Base-by-base conservation (phyloP, 345 rosid species). In the Eutrema japonicum region DNA sequence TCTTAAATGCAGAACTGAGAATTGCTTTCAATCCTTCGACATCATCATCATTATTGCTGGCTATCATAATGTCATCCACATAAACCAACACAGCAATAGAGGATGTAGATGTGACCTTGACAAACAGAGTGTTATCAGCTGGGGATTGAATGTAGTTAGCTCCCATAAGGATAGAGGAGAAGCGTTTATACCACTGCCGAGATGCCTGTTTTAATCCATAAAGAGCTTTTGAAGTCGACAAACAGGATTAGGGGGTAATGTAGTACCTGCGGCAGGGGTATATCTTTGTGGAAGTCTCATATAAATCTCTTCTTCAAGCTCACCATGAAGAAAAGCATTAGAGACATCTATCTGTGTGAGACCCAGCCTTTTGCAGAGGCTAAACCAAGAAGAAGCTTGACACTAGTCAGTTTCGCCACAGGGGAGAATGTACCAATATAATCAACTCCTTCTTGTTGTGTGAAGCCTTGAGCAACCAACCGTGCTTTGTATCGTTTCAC, bases 111-210 rank as follows among this genome's bases (percentile, higher is more conserved):
- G 0, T 16, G 0, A 6, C 8, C 6, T 12, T 2, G 0, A 10
- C 10, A 7, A 60, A 60, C 0, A 60, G 1, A 0, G 49, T 13
- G 6, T 60, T 3, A 3, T 60, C 18, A 1, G 48, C 2, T 1
- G 26, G 33, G 2, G 65, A 60, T 6, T 22, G 5, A 10, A 60
- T 0, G 10, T 10, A 5, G 22, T 36, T 36, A 36, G 38, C 5
- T 3, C 0, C 1, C 9, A 8, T 0, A 2, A 40, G 0, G 0
- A 3, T 3, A 0, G 11, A 38, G 0, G 35, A 40, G 0, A 42
- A 42, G 0, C 13, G 13, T 1, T 8, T 3, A 9, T 10, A 42
- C 27, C 61, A 55, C 3, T 55, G 41, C 0, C 40, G 5, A 14
- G 61, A 55, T 2, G 56, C 61, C 1, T 55, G 61, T 0, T 55